A percentile compares a stretch with the other conserved stretches of the same genome.
Evolutionary conservation across 805 yeast species (phyloP).

Genomic region (Ogataea parapolymorpha): DNA sequence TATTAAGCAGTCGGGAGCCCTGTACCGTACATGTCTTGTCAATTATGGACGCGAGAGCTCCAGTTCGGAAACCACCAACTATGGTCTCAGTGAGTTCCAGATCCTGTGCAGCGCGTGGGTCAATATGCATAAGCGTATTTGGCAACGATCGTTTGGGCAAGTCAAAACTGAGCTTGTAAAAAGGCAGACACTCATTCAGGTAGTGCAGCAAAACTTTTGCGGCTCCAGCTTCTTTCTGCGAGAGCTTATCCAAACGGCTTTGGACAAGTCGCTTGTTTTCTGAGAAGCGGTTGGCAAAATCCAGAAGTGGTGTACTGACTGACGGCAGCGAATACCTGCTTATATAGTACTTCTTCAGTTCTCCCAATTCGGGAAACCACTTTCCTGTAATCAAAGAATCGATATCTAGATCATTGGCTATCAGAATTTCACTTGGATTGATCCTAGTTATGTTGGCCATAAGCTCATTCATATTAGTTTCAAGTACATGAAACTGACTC

Average conservation of each 20-base stretch:
- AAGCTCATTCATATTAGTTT: constrained; percentile 55
- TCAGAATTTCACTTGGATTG: constrained; percentile 73
- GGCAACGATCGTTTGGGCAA: constrained; percentile 60
- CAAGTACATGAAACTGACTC: constrained; percentile 72
- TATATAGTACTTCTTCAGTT: constrained; percentile 56
- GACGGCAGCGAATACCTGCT: constrained; percentile 48
- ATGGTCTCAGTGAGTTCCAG: constrained; percentile 65
- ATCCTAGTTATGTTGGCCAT: constrained; percentile 74
- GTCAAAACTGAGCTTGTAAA: constrained; percentile 56
- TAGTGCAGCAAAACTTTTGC: constrained; percentile 65
- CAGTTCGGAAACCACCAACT: constrained; percentile 53
- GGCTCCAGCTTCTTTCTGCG: constrained; percentile 53
- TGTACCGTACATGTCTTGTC: constrained; percentile 74
- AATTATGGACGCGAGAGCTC: constrained; percentile 69
- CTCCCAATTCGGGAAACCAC: constrained; percentile 58
- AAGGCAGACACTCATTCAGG: constrained; percentile 70
- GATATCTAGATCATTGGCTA: constrained; percentile 45
- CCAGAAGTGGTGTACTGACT: constrained; percentile 36
- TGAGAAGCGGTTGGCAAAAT: constrained; percentile 40
- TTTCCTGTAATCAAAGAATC: constrained; percentile 41
- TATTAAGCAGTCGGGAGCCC: constrained; percentile 74
- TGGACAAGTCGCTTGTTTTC: constrained; percentile 28
- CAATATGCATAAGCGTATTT: constrained; percentile 65
- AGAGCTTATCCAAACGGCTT: constrained; percentile 32
- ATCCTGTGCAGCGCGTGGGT: constrained; percentile 72